Percentiles rank a stretch among this genome's conserved stretches.
Evolutionary conservation across 345 rosid species (phyloP).

Genomic region (Salix dunnii): DNA sequence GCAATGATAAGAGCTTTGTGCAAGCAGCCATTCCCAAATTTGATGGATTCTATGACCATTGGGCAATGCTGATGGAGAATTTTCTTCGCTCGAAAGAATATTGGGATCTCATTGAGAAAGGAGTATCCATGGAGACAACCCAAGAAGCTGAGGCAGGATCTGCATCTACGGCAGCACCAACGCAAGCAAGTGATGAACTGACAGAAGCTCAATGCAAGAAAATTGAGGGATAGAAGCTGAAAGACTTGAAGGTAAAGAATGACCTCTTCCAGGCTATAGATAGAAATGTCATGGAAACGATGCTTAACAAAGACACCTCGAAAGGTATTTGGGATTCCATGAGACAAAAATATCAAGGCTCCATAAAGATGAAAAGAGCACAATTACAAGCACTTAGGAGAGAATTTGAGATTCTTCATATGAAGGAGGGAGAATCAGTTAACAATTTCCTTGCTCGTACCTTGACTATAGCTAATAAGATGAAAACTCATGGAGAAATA

Average conservation of each 20-base stretch:
- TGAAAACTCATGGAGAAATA: not conserved
- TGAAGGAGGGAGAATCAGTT: not conserved
- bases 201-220: not conserved
- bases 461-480: too few species aligned
- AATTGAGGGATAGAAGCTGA: not conserved
- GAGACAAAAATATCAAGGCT: not conserved
- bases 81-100: not conserved
- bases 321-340: not conserved
- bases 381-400: not conserved
- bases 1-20: not conserved
- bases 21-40: not conserved
- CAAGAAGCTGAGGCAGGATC: not conserved
- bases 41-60: not conserved
- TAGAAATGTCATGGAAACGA: not conserved
- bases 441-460: too few species aligned
- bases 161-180: too few species aligned
- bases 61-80: not conserved
- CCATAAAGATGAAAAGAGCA: not conserved
- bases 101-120: not conserved
- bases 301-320: not conserved
- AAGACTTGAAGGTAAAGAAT: not conserved
- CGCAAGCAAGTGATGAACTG: not conserved
- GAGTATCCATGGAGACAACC: not conserved
- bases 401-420: too few species aligned
- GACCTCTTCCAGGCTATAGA: not conserved